These are phyloP conservation scores for Hibiscus tridactylites DNA, from an alignment of 345 rosid genomes.

Conservation along the genomic window DNA sequence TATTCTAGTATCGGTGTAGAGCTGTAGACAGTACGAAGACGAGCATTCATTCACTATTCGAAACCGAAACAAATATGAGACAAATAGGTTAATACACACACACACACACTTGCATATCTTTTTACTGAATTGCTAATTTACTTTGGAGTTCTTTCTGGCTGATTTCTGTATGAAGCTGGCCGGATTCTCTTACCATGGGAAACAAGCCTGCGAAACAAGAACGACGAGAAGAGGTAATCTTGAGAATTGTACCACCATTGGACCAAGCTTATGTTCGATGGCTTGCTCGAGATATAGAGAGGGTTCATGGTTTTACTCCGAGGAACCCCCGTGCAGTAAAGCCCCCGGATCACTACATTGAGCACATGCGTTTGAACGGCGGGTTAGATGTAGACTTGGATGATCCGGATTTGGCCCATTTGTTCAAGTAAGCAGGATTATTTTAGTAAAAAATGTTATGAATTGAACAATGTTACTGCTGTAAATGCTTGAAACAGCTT, in stretches of 20 bases:
- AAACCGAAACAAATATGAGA: not conserved
- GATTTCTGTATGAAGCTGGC: conserved; percentile 5
- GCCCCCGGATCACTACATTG: conserved; percentile 66
- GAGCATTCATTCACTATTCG: too few species aligned
- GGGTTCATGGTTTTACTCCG: conserved; percentile 49
- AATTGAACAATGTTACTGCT: not conserved
- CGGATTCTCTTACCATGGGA: conserved; percentile 41
- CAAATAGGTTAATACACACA: not conserved
- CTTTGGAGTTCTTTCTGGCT: not conserved
- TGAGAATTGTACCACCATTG: conserved; percentile 57
- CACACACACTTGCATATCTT: not conserved
- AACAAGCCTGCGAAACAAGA: conserved; percentile 58
- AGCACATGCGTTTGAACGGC: conserved; percentile 57
- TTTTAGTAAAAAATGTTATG: not conserved
- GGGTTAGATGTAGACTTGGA: conserved; percentile 61
- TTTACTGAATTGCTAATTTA: not conserved
- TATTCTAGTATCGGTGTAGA: too few species aligned
- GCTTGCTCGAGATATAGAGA: conserved; percentile 72
- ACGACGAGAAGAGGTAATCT: conserved; percentile 38
- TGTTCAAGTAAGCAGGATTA: conserved; percentile 33
- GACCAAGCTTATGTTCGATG: conserved; percentile 56
- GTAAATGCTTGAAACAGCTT: not conserved
- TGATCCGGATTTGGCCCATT: conserved; percentile 69
- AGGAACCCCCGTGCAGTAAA: conserved; percentile 37
- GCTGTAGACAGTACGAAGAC: not conserved